Percentiles rank a stretch among this genome's conserved stretches.
phyloP scores from a whole-genome alignment of 2,329 filamentous ascomycete species.

The Hypoxylon sp. region DNA sequence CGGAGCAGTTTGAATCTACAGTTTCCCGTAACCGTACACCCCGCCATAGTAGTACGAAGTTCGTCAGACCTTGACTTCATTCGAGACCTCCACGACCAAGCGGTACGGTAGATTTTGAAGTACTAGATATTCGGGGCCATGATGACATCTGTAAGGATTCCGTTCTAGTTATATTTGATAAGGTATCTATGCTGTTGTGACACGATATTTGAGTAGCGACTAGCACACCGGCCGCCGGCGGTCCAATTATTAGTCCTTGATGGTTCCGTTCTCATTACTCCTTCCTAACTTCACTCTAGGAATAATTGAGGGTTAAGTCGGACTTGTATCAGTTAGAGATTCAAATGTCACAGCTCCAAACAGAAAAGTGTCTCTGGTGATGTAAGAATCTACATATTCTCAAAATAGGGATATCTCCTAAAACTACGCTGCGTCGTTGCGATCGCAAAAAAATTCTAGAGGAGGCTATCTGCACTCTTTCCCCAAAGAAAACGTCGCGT shows the following conservation, averaged over 20 bases:
- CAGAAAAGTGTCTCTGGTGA: not conserved
- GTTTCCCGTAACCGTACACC: too few species aligned
- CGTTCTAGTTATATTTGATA: not conserved
- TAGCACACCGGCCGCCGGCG: not conserved
- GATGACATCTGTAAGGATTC: not conserved
- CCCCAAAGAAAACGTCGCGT: not conserved
- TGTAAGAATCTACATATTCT: not conserved
- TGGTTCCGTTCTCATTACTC: not conserved
- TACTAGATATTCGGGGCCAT: not conserved
- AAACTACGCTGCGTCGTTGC: not conserved
- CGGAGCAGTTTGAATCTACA: too few species aligned
- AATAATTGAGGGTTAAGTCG: not conserved
- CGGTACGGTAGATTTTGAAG: not conserved
- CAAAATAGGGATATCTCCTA: not conserved
- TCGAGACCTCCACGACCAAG: too few species aligned
- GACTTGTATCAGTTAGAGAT: not conserved
- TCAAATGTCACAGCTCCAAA: not conserved
- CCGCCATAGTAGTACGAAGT: too few species aligned
- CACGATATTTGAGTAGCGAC: not conserved
- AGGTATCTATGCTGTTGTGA: not conserved
- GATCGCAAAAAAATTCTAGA: not conserved
- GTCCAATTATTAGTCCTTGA: not conserved
- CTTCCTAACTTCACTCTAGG: not conserved
- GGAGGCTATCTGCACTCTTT: not conserved
- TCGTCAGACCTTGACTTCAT: too few species aligned